phyloP scores from a whole-genome alignment of 768 basidiomycete genomes.

The Cantharellus anzutake region DNA sequence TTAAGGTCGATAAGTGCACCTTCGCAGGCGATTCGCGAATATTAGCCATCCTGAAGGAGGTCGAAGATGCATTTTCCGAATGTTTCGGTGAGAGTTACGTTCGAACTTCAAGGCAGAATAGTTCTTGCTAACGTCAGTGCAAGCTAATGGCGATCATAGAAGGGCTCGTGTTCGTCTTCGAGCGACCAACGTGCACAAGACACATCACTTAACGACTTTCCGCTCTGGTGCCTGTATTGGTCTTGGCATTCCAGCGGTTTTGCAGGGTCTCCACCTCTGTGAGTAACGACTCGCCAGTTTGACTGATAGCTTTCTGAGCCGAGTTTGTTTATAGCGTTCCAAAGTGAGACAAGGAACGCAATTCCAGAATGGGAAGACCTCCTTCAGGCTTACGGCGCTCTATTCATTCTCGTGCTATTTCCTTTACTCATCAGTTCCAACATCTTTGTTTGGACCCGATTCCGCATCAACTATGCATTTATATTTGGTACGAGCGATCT shows the following conservation, averaged over 20 bases:
- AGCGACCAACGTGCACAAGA: constrained; percentile 28
- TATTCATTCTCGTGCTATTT: background rate
- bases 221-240: constrained; percentile 58
- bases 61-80: constrained; percentile 57
- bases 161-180: constrained; percentile 52
- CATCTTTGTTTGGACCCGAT: constrained; percentile 49
- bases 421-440: constrained; percentile 27
- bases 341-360: background rate
- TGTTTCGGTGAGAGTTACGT: constrained; percentile 42
- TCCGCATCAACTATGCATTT: constrained; percentile 85
- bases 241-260: constrained; percentile 45
- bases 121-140: constrained; percentile 3
- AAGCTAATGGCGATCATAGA: constrained; percentile 58
- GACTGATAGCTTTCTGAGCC: no score
- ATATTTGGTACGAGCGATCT: constrained; percentile 42
- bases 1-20: constrained; percentile 3
- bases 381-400: background rate
- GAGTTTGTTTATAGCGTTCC: background rate
- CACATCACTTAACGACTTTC: constrained; percentile 53
- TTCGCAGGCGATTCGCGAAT: constrained; percentile 16
- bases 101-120: background rate
- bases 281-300: constrained; percentile 11
- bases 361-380: background rate
- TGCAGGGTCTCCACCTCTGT: constrained; percentile 47
- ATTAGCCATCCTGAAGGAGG: constrained; percentile 46